Conservation (phyloP, 768 basidiomycete genomes). For the Mycena maculata region DNA sequence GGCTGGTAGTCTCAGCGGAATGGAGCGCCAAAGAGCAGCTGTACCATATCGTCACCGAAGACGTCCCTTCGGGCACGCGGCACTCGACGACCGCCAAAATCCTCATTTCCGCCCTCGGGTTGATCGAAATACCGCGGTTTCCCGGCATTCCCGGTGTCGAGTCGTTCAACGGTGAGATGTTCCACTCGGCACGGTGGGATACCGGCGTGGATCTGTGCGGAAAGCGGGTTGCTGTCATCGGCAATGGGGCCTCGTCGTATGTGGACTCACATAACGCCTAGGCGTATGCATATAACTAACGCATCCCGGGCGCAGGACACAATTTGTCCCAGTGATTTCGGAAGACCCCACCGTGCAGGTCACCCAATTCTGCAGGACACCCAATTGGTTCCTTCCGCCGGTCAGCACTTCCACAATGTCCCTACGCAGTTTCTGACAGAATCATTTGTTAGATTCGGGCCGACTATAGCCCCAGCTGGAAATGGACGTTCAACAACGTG, state of each 20-base stretch:
- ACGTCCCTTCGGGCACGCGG: constrained; percentile 43
- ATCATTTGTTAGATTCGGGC: constrained; percentile 33
- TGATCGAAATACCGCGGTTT: constrained; percentile 57
- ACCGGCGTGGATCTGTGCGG: constrained; percentile 50
- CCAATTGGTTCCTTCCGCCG: constrained; percentile 66
- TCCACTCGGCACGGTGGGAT: constrained; percentile 67
- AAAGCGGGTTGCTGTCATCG: constrained; percentile 67
- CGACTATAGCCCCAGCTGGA: constrained; percentile 45
- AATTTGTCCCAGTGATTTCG: constrained; percentile 66
- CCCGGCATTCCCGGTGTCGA: constrained; percentile 49
- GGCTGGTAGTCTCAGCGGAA: constrained; percentile 54
- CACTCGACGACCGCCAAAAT: constrained; percentile 54
- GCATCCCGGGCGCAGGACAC: constrained; percentile 65
- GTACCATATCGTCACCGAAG: constrained; percentile 47
- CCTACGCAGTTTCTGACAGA: not conserved
- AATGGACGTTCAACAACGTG: constrained; percentile 56
- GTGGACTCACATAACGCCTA: constrained; percentile 26
- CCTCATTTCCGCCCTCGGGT: constrained; percentile 62
- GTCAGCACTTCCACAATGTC: constrained; percentile 45
- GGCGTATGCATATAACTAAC: not conserved
- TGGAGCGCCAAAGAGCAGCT: constrained; percentile 53
- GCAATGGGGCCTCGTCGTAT: constrained; percentile 68
- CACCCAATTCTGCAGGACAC: constrained; percentile 69
- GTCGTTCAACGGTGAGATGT: constrained; percentile 59
- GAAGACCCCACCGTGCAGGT: constrained; percentile 60